These are phyloP conservation scores for Cystofilobasidium macerans DNA, from an alignment of 768 basidiomycete species.

Conservation along the genomic window DNA sequence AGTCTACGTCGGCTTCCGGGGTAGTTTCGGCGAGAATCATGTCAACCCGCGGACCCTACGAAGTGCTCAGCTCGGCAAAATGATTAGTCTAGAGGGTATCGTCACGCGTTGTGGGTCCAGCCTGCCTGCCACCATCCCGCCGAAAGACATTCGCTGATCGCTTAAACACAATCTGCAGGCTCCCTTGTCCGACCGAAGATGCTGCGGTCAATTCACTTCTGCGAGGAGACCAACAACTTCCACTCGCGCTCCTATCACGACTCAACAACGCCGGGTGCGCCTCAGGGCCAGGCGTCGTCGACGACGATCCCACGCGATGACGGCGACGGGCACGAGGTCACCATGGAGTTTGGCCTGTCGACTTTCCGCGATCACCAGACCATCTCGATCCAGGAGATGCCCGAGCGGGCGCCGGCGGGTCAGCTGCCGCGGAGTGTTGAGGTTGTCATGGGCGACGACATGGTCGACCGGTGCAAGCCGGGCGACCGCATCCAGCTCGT, in stretches of 20 bases:
- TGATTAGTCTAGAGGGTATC: constrained; percentile 96
- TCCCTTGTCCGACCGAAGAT: constrained; percentile 97
- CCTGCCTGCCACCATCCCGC: background rate
- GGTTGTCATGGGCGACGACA: constrained; percentile 87
- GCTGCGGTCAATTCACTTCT: constrained; percentile 92
- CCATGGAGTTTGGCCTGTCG: constrained; percentile 85
- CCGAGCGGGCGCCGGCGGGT: constrained; percentile 92
- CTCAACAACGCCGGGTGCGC: constrained; percentile 55
- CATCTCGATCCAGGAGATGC: constrained; percentile 99
- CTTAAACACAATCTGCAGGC: constrained; percentile 33
- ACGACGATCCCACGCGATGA: constrained; percentile 75
- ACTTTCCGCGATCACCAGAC: constrained; percentile 93
- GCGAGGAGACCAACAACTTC: constrained; percentile 72
- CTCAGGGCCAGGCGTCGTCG: constrained; percentile 27
- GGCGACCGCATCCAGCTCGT: constrained; percentile 96
- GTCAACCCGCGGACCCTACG: constrained; percentile 86
- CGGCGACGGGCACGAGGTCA: constrained; percentile 71
- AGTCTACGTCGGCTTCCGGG: constrained; percentile 77
- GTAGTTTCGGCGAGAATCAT: constrained; percentile 96
- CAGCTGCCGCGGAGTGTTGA: constrained; percentile 93
- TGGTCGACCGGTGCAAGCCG: constrained; percentile 95
- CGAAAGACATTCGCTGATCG: background rate
- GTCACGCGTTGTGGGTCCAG: constrained; percentile 70
- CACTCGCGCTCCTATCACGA: constrained; percentile 86
- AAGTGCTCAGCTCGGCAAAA: constrained; percentile 78